Percentiles rank a stretch among this genome's conserved stretches.
Conservation (phyloP, 768 basidiomycete genomes). For the Galerina marginata region DNA sequence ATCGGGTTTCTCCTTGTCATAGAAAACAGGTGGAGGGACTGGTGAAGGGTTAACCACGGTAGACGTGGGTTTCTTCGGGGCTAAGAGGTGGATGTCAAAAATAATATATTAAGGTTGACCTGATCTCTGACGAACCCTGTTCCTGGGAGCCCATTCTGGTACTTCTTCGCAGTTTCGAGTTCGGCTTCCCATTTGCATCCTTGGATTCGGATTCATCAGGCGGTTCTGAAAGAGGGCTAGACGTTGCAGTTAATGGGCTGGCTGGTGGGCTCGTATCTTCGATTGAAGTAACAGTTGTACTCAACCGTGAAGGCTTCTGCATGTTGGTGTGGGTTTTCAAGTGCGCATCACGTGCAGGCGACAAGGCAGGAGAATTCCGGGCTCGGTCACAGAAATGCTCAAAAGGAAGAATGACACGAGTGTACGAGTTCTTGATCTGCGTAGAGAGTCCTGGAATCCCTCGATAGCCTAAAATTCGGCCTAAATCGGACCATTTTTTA, state of each 20-base stretch:
- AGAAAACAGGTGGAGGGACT: slow-evolving; percentile 51
- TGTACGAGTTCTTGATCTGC: slow-evolving; percentile 90
- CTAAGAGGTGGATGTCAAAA: slow-evolving; percentile 20
- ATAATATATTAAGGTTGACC: slow-evolving; percentile 20
- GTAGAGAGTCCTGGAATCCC: slow-evolving; percentile 83
- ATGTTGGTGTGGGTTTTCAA: slow-evolving; percentile 61
- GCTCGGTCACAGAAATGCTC: slow-evolving; percentile 87
- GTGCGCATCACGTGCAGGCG: slow-evolving; percentile 50
- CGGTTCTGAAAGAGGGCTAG: slow-evolving; percentile 80
- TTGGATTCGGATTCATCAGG: slow-evolving; percentile 76
- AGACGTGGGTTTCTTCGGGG: slow-evolving; percentile 41
- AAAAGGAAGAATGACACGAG: slow-evolving; percentile 92
- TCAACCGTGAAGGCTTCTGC: slow-evolving; percentile 48
- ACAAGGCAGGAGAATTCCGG: slow-evolving; percentile 62
- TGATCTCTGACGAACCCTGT: slow-evolving; percentile 32
- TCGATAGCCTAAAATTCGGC: slow-evolving; percentile 81
- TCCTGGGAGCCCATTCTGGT: slow-evolving; percentile 59
- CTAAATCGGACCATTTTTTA: slow-evolving; percentile 90
- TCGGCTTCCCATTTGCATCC: slow-evolving; percentile 53
- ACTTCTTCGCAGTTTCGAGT: slow-evolving; percentile 54
- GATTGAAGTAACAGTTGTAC: slow-evolving; percentile 37
- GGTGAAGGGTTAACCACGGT: slow-evolving; percentile 35
- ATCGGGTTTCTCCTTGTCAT: slow-evolving; percentile 50
- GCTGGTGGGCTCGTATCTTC: slow-evolving; percentile 66
- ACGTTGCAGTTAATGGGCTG: slow-evolving; percentile 78